Conservation (phyloP, 2,329 filamentous ascomycete species). For the Metarhizium brunneum region DNA sequence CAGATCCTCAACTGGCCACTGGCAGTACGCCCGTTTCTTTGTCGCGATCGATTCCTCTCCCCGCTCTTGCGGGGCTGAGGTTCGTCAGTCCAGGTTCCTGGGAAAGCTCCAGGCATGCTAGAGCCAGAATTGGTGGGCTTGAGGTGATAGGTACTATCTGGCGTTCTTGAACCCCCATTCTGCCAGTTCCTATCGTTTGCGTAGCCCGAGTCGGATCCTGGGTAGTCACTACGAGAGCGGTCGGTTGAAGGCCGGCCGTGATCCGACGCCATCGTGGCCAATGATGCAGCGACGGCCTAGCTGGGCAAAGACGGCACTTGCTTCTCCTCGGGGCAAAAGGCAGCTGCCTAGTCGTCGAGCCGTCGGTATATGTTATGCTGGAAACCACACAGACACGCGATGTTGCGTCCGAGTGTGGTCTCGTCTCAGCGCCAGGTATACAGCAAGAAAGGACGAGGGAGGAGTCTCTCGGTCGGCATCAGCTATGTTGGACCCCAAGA, state of each 20-base stretch:
- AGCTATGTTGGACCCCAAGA: slow-evolving; percentile 15
- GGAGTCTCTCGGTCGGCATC: slow-evolving; percentile 27
- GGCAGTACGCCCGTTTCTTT: slow-evolving; percentile 41
- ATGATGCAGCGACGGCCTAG: slow-evolving; percentile 1
- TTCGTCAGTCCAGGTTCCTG: slow-evolving; percentile 29
- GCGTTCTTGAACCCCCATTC: slow-evolving; percentile 22
- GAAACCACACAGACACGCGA: background rate
- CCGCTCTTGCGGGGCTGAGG: slow-evolving; percentile 35
- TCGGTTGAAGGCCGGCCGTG: slow-evolving; percentile 33
- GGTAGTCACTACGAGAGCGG: slow-evolving; percentile 21
- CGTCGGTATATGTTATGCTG: background rate
- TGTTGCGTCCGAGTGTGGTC: slow-evolving; percentile 1
- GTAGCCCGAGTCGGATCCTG: slow-evolving; percentile 20
- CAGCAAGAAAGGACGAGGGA: slow-evolving; percentile 22
- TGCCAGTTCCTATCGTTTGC: slow-evolving; percentile 26
- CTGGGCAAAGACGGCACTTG: background rate
- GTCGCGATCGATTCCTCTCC: slow-evolving; percentile 49
- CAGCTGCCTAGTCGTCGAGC: slow-evolving; percentile 11
- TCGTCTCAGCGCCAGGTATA: slow-evolving; percentile 22
- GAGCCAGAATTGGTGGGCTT: slow-evolving; percentile 26
- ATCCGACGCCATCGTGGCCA: slow-evolving; percentile 34
- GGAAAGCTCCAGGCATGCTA: slow-evolving; percentile 20
- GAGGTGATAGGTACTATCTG: slow-evolving; percentile 25
- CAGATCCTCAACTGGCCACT: slow-evolving; percentile 58
- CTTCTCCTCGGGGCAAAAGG: slow-evolving; percentile 4